Evolutionary conservation across 148 eudicot species (phyloP).

Genomic region (Chenopodium berlandieri): DNA sequence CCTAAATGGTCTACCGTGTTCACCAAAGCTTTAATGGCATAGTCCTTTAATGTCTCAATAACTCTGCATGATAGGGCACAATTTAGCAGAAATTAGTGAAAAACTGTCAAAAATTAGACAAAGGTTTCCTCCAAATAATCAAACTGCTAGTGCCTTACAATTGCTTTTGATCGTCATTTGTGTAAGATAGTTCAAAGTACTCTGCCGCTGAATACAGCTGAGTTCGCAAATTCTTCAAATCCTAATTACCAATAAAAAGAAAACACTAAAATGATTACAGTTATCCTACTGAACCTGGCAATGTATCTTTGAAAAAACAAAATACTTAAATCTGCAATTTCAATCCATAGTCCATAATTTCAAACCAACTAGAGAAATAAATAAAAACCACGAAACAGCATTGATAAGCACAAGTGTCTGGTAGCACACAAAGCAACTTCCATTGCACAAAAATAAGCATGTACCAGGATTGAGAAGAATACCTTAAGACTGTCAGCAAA

Average conservation of each 20-base stretch:
- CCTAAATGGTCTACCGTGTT: slow-evolving; percentile 96
- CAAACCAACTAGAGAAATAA: background rate
- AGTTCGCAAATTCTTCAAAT: slow-evolving; percentile 79
- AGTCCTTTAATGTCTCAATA: slow-evolving; percentile 78
- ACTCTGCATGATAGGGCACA: slow-evolving; percentile 52
- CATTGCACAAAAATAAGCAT: background rate
- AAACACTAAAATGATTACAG: background rate
- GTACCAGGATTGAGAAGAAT: slow-evolving; percentile 8
- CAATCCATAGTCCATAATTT: background rate
- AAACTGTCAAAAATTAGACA: background rate
- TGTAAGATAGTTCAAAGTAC: slow-evolving; percentile 78
- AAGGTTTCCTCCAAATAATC: background rate
- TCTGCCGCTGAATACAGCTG: slow-evolving; percentile 95
- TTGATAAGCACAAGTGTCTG: background rate
- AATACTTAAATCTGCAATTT: background rate
- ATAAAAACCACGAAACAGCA: background rate
- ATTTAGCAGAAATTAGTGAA: slow-evolving; percentile 19
- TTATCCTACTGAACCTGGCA: background rate
- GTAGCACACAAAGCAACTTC: background rate
- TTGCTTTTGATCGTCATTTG: slow-evolving; percentile 76
- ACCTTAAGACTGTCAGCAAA: slow-evolving; percentile 93
- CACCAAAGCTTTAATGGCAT: slow-evolving; percentile 81
- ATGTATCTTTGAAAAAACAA: background rate
- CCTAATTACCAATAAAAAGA: slow-evolving; percentile 46
- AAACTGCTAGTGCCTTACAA: slow-evolving; percentile 44